Conservation (phyloP, 208 protist genomes). For the Novymonas esmeraldas region DNA sequence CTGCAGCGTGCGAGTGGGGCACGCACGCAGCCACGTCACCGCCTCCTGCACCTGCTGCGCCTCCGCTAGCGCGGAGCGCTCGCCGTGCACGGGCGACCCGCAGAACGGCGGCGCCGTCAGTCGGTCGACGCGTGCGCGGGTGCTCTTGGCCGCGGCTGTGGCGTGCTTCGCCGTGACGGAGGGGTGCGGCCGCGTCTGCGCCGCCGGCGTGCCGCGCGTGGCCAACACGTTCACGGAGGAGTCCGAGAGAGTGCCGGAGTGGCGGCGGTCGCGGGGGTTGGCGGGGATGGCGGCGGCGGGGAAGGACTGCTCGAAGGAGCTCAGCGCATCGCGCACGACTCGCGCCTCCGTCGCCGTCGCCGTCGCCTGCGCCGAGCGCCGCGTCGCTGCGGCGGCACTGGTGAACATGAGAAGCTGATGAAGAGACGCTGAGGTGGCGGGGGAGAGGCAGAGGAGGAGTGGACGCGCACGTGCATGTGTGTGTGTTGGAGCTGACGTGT, state of each 20-base stretch:
- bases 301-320: conserved; percentile 18
- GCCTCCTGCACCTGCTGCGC: conserved; percentile 41
- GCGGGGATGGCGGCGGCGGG: neutral
- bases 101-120: conserved; percentile 26
- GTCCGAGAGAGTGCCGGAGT: conserved; percentile 16
- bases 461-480: neutral
- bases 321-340: conserved; percentile 24
- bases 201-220: neutral
- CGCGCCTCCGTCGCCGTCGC: conserved; percentile 13
- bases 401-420: conserved; percentile 1
- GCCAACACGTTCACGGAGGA: conserved; percentile 12
- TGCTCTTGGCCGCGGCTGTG: neutral
- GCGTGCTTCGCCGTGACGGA: neutral
- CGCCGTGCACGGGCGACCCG: conserved; percentile 15
- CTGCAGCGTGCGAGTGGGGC: conserved; percentile 40
- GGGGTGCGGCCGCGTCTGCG: neutral
- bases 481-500: neutral
- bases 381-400: conserved; percentile 2
- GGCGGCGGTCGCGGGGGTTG: neutral
- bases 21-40: conserved; percentile 44
- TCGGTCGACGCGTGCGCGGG: conserved; percentile 4
- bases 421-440: neutral
- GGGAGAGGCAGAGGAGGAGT: neutral
- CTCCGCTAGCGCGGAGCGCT: conserved; percentile 27
- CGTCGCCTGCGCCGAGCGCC: neutral